Evolutionary conservation across 1,284 basidiomycete species (phyloP).

Genomic region (Ceratobasidium sp.): DNA sequence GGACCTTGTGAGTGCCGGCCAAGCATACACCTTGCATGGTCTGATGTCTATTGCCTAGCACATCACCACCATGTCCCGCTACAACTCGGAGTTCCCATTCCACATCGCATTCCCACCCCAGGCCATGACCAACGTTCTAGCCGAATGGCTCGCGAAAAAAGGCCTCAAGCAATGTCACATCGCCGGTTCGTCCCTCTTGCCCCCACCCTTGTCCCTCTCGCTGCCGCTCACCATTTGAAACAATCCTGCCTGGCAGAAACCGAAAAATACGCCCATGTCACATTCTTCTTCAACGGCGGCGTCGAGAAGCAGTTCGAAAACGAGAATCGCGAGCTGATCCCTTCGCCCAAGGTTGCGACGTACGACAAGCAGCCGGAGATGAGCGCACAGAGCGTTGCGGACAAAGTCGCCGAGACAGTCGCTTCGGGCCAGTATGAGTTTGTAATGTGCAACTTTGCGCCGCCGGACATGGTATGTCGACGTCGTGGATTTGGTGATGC

Average conservation of each 20-base stretch:
- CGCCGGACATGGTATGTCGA: slow-evolving; percentile 84
- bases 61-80: slow-evolving; percentile 93
- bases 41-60: slow-evolving; percentile 58
- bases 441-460: slow-evolving; percentile 96
- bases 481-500: background rate
- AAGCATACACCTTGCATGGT: background rate
- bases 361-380: slow-evolving; percentile 90
- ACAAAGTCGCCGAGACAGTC: slow-evolving; percentile 89
- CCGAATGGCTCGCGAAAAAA: slow-evolving; percentile 85
- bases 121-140: slow-evolving; percentile 89
- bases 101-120: slow-evolving; percentile 88
- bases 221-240: background rate
- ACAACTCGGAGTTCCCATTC: slow-evolving; percentile 90
- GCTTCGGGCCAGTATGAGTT: slow-evolving; percentile 77
- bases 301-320: slow-evolving; percentile 87
- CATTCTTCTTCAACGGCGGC: slow-evolving; percentile 97
- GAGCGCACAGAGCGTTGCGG: slow-evolving; percentile 85
- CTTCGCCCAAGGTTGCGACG: slow-evolving; percentile 81
- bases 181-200: slow-evolving; percentile 64
- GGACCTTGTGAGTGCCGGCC: slow-evolving; percentile 67
- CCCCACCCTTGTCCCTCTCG: slow-evolving; percentile 1
- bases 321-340: slow-evolving; percentile 89
- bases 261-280: slow-evolving; percentile 95
- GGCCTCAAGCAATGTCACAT: slow-evolving; percentile 86
- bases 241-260: slow-evolving; percentile 66